Conservation (phyloP, 2,329 filamentous ascomycete genomes). For the Ascosphaera apis region DNA sequence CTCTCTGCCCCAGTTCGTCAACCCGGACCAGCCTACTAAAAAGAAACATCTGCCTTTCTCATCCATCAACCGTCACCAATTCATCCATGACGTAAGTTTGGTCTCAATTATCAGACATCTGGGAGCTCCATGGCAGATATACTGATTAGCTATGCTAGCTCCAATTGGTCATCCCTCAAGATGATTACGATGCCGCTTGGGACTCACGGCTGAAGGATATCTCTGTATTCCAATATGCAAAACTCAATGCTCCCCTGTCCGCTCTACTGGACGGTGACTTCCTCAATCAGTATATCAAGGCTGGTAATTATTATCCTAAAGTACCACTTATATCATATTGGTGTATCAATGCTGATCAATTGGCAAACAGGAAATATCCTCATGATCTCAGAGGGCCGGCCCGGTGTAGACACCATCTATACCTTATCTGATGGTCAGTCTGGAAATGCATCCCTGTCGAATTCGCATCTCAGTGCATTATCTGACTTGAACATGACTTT, state of each 20-base stretch:
- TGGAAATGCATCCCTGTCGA: neutral
- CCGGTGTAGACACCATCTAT: conserved; percentile 49
- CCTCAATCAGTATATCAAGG: conserved; percentile 67
- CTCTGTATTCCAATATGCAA: conserved; percentile 32
- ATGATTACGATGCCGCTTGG: conserved; percentile 31
- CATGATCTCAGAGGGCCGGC: conserved; percentile 61
- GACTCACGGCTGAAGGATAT: conserved; percentile 26
- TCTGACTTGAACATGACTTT: neutral
- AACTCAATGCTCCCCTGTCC: conserved; percentile 47
- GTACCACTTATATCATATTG: neutral
- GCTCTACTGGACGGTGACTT: conserved; percentile 53
- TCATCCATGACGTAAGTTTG: conserved; percentile 40
- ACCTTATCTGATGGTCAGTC: conserved; percentile 41
- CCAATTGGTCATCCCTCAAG: conserved; percentile 50
- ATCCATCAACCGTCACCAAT: conserved; percentile 39
- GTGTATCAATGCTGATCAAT: neutral
- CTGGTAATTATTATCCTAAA: conserved; percentile 25
- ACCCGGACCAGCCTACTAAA: conserved; percentile 43
- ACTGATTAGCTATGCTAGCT: conserved; percentile 8
- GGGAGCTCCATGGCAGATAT: neutral
- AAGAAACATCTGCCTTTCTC: conserved; percentile 54
- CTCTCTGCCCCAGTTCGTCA: conserved; percentile 40
- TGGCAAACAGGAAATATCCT: conserved; percentile 40
- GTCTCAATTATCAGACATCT: neutral
- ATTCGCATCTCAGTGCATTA: neutral